Base-by-base conservation (phyloP, 2,329 filamentous ascomycete genomes). In the Penicillium nordicum region DNA sequence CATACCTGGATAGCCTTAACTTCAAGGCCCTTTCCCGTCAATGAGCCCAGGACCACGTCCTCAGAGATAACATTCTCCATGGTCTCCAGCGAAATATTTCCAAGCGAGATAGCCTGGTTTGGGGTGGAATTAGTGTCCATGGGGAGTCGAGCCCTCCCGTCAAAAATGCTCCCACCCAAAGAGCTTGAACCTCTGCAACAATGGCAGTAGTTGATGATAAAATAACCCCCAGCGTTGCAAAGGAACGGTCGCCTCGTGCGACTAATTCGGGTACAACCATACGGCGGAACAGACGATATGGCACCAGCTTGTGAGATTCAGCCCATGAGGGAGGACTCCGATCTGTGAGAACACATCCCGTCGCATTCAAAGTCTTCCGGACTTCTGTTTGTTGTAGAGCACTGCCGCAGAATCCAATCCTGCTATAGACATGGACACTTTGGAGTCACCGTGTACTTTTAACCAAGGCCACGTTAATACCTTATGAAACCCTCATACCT, bases 151-250 rank as follows among this genome's bases (percentile, higher is more conserved):
- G 50, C 2, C 54, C 59, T 2, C 62, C 62, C 0, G 59, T 67
- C 18, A 69, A 47, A 25, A 68, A 69, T 5, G 61, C 63, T 1
- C 58, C 55, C 6, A 58, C 61, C 67, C 67, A 67, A 8, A 68
- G 53, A 16, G 63, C 66, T 36, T 67, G 66, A 2, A 66, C 61
- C 48, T 68, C 66, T 3, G 63, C 63, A 4, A 68, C 59, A 14
- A 66, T 51, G 0, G 66, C 60, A 43, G 64, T 62, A 0, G 61
- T 64, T 2, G 61, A 63, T 14, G 61, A 61, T 21, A 62, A 44
- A 5, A 68, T 32, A 9, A 62, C 44, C 1, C 65, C 64, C 1
- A 67, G 43, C 1, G 53, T 49, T 11, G 60, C 63, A 44, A 68
- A 63, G 1, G 62, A 65, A 12, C 64, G 63, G 38, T 67, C 65